Conservation (phyloP, 23 red algal genomes). For the Cyanidioschyzon merolae region DNA sequence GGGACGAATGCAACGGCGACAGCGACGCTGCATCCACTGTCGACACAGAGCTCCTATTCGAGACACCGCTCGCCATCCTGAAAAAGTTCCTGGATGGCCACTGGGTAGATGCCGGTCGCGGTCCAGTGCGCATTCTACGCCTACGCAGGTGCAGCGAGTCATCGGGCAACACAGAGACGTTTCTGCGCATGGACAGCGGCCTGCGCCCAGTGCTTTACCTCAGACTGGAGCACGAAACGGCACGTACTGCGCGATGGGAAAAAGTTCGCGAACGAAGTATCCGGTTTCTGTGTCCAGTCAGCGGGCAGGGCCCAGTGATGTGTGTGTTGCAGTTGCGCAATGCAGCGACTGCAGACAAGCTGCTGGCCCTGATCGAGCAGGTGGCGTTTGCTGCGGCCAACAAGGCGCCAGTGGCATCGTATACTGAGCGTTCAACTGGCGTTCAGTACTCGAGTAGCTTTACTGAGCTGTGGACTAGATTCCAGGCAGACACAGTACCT, state of each 20-base stretch:
- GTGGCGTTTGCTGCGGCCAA: not conserved
- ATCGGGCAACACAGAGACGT: not conserved
- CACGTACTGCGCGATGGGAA: not conserved
- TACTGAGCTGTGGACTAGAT: not conserved
- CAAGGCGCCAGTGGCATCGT: not conserved
- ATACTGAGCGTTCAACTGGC: no score
- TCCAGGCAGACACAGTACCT: not conserved
- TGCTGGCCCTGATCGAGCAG: not conserved
- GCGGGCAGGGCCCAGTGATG: not conserved
- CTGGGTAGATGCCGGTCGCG: slow-evolving; percentile 1
- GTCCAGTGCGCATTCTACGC: slow-evolving; percentile 1
- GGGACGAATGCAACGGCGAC: no score
- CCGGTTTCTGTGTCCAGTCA: slow-evolving; percentile 3
- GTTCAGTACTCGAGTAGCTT: no score
- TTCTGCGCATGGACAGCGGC: not conserved
- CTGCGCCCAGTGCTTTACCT: not conserved
- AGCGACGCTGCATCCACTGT: no score
- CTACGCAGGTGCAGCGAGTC: not conserved
- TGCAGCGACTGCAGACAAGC: not conserved
- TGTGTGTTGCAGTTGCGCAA: slow-evolving; percentile 2
- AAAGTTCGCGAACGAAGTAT: slow-evolving; percentile 11
- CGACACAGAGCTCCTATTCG: not conserved
- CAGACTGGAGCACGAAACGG: not conserved
- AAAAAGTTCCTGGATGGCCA: slow-evolving; percentile 14
- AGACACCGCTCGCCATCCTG: not conserved